A percentile compares a stretch with the other conserved stretches of the same genome.
These are phyloP conservation scores for Neonectria neomacrospora DNA, from an alignment of 2,329 filamentous ascomycete species.

Conservation along the genomic window DNA sequence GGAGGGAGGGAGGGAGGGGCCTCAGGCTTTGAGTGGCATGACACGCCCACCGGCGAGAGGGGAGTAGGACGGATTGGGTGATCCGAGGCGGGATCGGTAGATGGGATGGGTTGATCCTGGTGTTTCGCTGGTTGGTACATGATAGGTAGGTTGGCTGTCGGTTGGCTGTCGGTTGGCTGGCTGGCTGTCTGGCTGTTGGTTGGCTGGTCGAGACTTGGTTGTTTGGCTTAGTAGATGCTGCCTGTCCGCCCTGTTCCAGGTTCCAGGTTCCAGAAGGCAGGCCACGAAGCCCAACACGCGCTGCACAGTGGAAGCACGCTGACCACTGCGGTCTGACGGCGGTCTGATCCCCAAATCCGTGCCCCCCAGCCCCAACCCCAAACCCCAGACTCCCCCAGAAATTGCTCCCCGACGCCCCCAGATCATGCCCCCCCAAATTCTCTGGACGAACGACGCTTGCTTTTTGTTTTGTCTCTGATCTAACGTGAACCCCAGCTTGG, in stretches of 20 bases:
- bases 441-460: constrained; percentile 5
- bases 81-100: background rate
- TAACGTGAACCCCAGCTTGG: background rate
- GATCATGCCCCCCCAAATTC: background rate
- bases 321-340: background rate
- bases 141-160: background rate
- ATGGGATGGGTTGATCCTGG: background rate
- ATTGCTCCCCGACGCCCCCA: background rate
- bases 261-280: background rate
- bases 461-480: constrained; percentile 6
- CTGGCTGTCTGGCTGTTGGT: background rate
- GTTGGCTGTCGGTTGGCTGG: too few relatives aligned
- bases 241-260: background rate
- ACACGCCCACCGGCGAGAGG: background rate
- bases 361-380: background rate
- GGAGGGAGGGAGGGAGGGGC: too few relatives aligned
- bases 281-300: background rate
- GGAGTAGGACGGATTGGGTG: background rate
- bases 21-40: background rate
- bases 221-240: background rate
- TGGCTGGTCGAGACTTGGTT: background rate
- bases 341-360: background rate
- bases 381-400: constrained; percentile 10
- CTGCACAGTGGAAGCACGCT: background rate
- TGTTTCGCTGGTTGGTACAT: constrained; percentile 12